These are phyloP conservation scores for Phytophthora pisi DNA, from an alignment of 352 stramenopile genomes.

Conservation along the genomic window DNA sequence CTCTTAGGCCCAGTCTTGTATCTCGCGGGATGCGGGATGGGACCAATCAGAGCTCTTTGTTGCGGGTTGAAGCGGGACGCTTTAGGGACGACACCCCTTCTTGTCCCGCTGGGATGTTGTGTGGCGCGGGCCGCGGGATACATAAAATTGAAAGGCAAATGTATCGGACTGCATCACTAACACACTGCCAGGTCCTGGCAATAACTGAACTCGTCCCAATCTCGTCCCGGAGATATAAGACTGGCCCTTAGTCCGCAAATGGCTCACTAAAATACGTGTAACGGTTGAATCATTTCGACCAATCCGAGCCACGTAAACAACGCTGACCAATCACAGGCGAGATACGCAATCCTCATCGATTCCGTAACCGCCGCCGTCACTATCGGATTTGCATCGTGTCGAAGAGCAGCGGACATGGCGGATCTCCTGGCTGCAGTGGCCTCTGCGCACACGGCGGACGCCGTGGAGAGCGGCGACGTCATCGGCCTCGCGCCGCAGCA, in stretches of 20 bases:
- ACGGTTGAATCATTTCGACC: background rate
- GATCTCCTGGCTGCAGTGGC: constrained; percentile 55
- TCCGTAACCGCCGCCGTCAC: constrained; percentile 2
- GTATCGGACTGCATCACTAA: too few relatives aligned
- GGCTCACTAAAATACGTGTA: background rate
- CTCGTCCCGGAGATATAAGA: too few relatives aligned
- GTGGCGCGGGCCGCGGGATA: too few relatives aligned
- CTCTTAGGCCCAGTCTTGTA: too few relatives aligned
- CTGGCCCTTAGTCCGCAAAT: constrained; percentile 13
- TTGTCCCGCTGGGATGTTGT: too few relatives aligned
- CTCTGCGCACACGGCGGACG: constrained; percentile 18
- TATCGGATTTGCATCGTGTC: constrained; percentile 2
- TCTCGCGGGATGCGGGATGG: too few relatives aligned
- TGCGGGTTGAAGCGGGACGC: too few relatives aligned
- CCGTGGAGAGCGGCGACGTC: constrained; percentile 36
- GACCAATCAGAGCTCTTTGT: too few relatives aligned
- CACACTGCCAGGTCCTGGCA: too few relatives aligned
- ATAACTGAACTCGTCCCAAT: too few relatives aligned
- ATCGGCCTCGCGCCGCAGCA: constrained; percentile 50
- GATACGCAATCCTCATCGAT: background rate
- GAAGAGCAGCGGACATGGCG: constrained; percentile 27
- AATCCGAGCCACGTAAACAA: constrained; percentile 4
- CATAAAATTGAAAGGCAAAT: too few relatives aligned
- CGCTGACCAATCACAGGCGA: background rate
- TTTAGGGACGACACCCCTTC: too few relatives aligned